Base-by-base conservation (phyloP, 768 basidiomycete genomes). In the Roridomyces roridus region DNA sequence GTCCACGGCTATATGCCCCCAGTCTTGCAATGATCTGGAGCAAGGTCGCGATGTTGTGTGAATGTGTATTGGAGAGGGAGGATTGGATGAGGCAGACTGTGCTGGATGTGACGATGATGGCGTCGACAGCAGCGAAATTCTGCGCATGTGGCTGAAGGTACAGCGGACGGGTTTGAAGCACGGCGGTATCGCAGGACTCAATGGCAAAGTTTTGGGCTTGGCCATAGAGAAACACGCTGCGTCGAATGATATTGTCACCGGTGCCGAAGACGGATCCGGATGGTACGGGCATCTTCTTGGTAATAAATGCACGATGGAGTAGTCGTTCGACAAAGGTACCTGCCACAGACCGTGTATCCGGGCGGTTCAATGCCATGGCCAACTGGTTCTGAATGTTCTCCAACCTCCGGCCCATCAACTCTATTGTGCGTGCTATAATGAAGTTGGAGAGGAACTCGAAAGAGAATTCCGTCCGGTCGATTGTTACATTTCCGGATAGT, bases 291-390 rank as follows among this genome's bases (percentile, higher is more conserved):
- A 40, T 41, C 26, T 40, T 29, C 28, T 21, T 3, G 41, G 29
- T 17, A 20, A 39, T 34, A 28, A 57, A 36, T 11, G 42, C 53
- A 28, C 48, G 47, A 36, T 51, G 44, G 14, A 58, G 35, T 23
- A 52, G 29, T 23, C 44, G 24, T 34, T 58, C 57, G 50, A 58
- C 43, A 23, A 52, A 25, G 43, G 46, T 51, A 14, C 50, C 44
- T 12, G 57, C 57, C 23, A 34, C 43, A 18, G 43, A 10, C 10
- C 57, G 43, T 28, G 57, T 58, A 23, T 12, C 1, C 5, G 47
- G 34, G 35, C 5, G n/a, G 21, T 46, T 37, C 11, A 57, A 46
- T 20, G 48, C 48, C 4, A 18, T 23, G 18, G 35, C n/a, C 24
- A 57, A 23, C 41, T 57, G 46, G 20, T 7, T 20, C 40, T 18